Evolutionary conservation across 2,329 filamentous ascomycete species (phyloP).

Genomic region (Colletotrichum agaves): DNA sequence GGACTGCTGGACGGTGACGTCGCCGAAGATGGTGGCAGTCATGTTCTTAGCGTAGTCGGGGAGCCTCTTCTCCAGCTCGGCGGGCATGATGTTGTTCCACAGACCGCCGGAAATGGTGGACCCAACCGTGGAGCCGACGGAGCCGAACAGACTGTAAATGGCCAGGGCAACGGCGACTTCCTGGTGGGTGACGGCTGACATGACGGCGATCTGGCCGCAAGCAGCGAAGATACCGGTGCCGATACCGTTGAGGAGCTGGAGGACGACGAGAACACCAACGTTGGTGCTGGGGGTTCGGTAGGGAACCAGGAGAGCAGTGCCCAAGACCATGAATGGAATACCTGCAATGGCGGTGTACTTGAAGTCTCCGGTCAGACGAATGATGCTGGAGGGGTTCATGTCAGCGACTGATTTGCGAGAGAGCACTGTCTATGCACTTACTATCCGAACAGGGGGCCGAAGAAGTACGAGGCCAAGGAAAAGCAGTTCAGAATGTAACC

Average conservation of each 20-base stretch:
- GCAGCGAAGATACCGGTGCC: slow-evolving; percentile 46
- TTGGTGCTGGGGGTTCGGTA: slow-evolving; percentile 45
- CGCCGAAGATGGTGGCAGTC: slow-evolving; percentile 55
- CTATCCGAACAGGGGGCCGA: slow-evolving; percentile 52
- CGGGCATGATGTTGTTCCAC: slow-evolving; percentile 51
- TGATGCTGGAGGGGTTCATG: slow-evolving; percentile 42
- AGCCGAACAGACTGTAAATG: slow-evolving; percentile 45
- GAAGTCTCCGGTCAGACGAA: slow-evolving; percentile 47
- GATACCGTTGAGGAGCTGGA: slow-evolving; percentile 52
- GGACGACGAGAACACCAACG: slow-evolving; percentile 52
- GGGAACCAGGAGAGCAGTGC: slow-evolving; percentile 47
- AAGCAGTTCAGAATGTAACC: slow-evolving; percentile 49
- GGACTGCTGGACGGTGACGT: slow-evolving; percentile 47
- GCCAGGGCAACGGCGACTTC: slow-evolving; percentile 49
- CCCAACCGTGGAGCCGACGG: slow-evolving; percentile 48
- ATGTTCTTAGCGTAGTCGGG: slow-evolving; percentile 48
- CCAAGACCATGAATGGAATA: slow-evolving; percentile 47
- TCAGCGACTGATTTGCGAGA: not conserved
- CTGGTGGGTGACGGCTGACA: slow-evolving; percentile 47
- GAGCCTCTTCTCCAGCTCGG: slow-evolving; percentile 49
- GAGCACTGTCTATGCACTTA: not conserved
- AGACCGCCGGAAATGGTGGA: slow-evolving; percentile 46
- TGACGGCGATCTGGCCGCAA: slow-evolving; percentile 52
- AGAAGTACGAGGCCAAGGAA: slow-evolving; percentile 51
- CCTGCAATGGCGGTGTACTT: slow-evolving; percentile 48